Evolutionary conservation across 495 filamentous ascomycete genomes (phyloP), one percentile per base, ranked within the genome.

Genomic region (Penicillium lagena): DNA sequence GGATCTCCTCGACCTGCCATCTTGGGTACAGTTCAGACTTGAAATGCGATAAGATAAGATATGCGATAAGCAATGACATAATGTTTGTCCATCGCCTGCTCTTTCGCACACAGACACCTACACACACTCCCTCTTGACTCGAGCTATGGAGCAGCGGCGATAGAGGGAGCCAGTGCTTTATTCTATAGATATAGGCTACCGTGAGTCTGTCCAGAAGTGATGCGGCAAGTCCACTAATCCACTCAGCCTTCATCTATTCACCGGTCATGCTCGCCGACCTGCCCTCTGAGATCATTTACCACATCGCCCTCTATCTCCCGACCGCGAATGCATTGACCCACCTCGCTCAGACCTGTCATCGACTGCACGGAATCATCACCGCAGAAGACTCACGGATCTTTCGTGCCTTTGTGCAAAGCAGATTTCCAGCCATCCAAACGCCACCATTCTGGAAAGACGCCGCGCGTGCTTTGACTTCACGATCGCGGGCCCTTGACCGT

Each of bases 241-340:
- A 22, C 22, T 22, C 22, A 22, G 11, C 17, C 17, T 46, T 13
- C 47, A 54, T 41, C 3, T 22, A 22, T 4, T 4, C 15, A 22
- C 22, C 22, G 22, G 22, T 22, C 10, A 68, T 67, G 62, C 68
- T 83, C 31, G 50, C 64, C 28, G 59, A 70, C n/a, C 70, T 87
- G 27, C 83, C 83, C 4, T 63, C 74, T 8, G 83, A 86, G 58
- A 73, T 86, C 9, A 70, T 86, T 7, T 72, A 70, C 34, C 66
- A 79, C 1, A 74, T 87, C 36, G 62, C 71, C 35, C 50, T 57
- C 41, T 63, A 79, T 52, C 59, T 85, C 7, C 73, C 77, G 2
- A 73, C 70, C 12, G 75, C 72, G n/a, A 70, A 54, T 46, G 62
- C 60, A 35, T 39, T 87, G 43, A 51, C 60, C 2, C 41, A 55